Percentiles rank a stretch among this genome's conserved stretches.
Conservation (phyloP, 345 rosid species). For the Euphorbia peplus region DNA sequence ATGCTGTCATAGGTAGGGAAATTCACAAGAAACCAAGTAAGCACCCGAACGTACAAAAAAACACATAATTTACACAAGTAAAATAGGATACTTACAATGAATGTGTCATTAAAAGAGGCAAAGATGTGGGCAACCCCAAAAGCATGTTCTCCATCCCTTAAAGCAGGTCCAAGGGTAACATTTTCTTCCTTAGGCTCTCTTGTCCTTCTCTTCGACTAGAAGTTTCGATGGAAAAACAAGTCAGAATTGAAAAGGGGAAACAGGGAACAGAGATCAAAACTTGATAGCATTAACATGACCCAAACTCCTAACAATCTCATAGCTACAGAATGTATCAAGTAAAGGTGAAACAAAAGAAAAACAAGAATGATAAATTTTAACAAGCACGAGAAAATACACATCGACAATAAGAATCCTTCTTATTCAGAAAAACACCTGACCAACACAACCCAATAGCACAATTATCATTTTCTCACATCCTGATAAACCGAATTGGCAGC, state of each 20-base stretch:
- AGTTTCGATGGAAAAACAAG: not conserved
- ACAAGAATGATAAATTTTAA: not conserved
- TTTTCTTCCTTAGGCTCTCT: conserved; percentile 89
- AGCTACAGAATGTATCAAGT: not conserved
- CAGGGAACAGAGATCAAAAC: not conserved
- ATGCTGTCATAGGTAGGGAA: conserved; percentile 42
- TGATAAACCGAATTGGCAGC: no score
- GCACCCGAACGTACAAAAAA: not conserved
- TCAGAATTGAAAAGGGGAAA: not conserved
- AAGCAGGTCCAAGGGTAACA: conserved; percentile 74
- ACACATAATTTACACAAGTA: not conserved
- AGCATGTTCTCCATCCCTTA: conserved; percentile 72
- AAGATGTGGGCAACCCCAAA: conserved; percentile 87
- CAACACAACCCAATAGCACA: no score
- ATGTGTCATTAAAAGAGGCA: conserved; percentile 89
- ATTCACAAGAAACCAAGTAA: not conserved
- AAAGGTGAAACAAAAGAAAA: not conserved
- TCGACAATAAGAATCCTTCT: not conserved
- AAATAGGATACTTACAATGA: conserved; percentile 51
- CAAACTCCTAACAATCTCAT: not conserved
- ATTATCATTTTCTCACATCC: no score
- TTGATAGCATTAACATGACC: not conserved
- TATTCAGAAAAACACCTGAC: no score
- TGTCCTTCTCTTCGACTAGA: conserved; percentile 63
- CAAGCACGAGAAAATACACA: not conserved